These are phyloP conservation scores for Chamaecyparis obtusa DNA, from an alignment of 75 land plant genomes.

Conservation along the genomic window DNA sequence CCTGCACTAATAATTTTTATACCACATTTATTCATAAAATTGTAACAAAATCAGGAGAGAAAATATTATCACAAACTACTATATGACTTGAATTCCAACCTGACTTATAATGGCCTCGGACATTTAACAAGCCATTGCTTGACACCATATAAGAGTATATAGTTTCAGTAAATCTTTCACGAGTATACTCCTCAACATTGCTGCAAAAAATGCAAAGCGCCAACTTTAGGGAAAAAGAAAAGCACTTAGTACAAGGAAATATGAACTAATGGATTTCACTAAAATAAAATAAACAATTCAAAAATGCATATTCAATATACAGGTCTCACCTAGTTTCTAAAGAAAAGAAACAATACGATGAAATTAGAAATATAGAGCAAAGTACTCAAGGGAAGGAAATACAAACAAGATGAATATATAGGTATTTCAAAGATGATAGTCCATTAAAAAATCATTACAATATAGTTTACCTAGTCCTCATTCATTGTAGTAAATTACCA, in stretches of 20 bases:
- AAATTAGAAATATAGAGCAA: neutral
- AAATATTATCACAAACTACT: neutral
- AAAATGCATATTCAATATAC: neutral
- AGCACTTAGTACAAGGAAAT: neutral
- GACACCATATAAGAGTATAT: slow-evolving; percentile 88
- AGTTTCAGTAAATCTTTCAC: slow-evolving; percentile 86
- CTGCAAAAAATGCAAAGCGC: slow-evolving; percentile 24
- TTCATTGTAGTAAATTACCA: neutral
- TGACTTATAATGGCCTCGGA: slow-evolving; percentile 51
- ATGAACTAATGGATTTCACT: neutral
- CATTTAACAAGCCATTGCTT: slow-evolving; percentile 95
- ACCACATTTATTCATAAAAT: neutral
- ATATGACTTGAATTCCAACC: slow-evolving; percentile 6
- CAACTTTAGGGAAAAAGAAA: neutral
- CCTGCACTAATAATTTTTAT: neutral
- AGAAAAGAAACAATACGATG: neutral
- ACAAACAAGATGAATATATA: neutral
- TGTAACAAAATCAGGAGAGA: neutral
- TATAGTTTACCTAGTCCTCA: neutral
- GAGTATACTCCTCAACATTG: slow-evolving; percentile 48
- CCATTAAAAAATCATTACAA: neutral
- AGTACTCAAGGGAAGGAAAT: neutral
- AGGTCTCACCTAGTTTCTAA: neutral
- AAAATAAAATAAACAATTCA: neutral
- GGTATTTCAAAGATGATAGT: neutral